Base-by-base conservation (phyloP, 768 basidiomycete species). In the Neoboletus brunneissimus region DNA sequence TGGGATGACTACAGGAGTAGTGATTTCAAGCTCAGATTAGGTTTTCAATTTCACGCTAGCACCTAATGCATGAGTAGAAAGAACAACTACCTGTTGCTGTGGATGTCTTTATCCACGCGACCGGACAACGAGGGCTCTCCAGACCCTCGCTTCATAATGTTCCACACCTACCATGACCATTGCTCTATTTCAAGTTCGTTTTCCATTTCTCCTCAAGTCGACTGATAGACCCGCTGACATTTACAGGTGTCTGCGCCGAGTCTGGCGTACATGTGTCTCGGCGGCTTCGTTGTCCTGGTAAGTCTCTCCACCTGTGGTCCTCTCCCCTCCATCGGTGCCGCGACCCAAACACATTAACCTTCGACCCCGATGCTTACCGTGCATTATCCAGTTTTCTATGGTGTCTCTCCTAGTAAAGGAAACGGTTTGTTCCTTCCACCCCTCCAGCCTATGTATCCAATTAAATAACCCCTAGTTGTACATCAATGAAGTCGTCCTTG, bases 401-500 rank as follows among this genome's bases (percentile, higher is more conserved):
- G 75, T 90, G 35, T 92, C 92, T 4, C 77, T 94, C 20, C 73
- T 94, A 15, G 82, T 94, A 44, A 91, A 90, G 72, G 91, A 97
- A 72, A 86, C 77, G 76, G 90, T 88, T 45, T 11, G 70, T 65
- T 5, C 23, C 18, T 34, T 6, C 23, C n/a, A 13, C 45, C 13
- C 18, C 23, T 44, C 3, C 5, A 22, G 29, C 48, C 31, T 27
- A 12, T 51, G 15, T 43, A 40, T 47, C 29, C 29, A 37, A 12
- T 51, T 0, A 44, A 34, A 23, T 16, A n/a, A 7, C 20, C 38
- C 25, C 16, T 49, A 91, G 83, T 65, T 96, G 6, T 97, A 88
- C 66, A 83, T 97, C 60, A 97, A 94, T 63, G 96, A 99, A 77
- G 94, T 96, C 35, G 87, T 95, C 31, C 85, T 97, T 25, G 94